Conservation (phyloP, 768 basidiomycete species). For the Suillus alpinus region DNA sequence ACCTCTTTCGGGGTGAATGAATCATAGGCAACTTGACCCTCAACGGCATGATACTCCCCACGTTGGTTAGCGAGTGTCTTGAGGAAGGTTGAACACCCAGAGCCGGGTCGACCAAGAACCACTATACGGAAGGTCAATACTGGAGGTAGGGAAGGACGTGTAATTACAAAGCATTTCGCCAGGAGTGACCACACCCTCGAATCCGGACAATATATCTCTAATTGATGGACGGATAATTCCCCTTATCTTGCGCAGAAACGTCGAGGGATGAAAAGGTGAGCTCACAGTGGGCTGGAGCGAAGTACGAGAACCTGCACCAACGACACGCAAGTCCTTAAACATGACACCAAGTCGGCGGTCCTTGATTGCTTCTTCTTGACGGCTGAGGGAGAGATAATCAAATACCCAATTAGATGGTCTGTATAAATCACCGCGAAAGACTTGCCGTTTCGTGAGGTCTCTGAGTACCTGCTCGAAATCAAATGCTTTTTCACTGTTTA, state of each 20-base stretch:
- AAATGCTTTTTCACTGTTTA: conserved; percentile 20
- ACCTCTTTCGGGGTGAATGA: conserved; percentile 68
- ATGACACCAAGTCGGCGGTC: conserved; percentile 56
- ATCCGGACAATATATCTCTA: conserved; percentile 50
- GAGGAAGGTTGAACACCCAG: conserved; percentile 85
- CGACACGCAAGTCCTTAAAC: conserved; percentile 59
- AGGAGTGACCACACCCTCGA: conserved; percentile 54
- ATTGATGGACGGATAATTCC: conserved; percentile 57
- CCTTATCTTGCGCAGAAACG: conserved; percentile 42
- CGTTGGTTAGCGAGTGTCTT: conserved; percentile 79
- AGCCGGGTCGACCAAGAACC: conserved; percentile 81
- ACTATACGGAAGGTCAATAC: conserved; percentile 39
- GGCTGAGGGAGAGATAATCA: conserved; percentile 29
- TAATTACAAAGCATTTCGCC: conserved; percentile 72
- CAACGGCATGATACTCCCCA: conserved; percentile 60
- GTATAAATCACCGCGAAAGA: background rate
- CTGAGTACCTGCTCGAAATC: conserved; percentile 27
- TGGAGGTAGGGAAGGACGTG: background rate
- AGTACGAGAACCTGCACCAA: conserved; percentile 55
- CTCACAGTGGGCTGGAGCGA: conserved; percentile 58
- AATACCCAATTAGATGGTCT: background rate
- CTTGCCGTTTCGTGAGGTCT: conserved; percentile 20
- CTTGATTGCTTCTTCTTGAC: conserved; percentile 47
- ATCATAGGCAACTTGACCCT: conserved; percentile 75
- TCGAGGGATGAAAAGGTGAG: conserved; percentile 55